Percentiles rank a stretch among this genome's conserved stretches.
Evolutionary conservation across 2,329 filamentous ascomycete genomes (phyloP).

Genomic region (Cercospora sp.): DNA sequence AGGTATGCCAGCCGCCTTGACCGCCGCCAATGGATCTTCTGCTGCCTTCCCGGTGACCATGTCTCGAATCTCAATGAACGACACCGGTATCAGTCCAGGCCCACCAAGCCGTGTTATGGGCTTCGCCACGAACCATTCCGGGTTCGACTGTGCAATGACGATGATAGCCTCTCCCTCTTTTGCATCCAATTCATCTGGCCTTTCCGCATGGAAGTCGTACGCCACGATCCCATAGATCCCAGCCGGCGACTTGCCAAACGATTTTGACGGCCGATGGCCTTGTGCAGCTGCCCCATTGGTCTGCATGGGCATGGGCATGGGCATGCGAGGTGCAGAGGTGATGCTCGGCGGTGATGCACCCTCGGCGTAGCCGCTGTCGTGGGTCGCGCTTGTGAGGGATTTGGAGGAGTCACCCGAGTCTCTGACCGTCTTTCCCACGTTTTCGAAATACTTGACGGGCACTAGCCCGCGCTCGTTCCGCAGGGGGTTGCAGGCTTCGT

Average conservation of each 20-base stretch:
- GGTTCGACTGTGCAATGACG: constrained; percentile 96
- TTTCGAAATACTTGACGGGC: constrained; percentile 90
- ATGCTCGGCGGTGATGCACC: constrained; percentile 33
- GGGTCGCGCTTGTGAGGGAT: constrained; percentile 57
- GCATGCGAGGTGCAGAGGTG: constrained; percentile 37
- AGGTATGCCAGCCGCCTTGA: constrained; percentile 84
- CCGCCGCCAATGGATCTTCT: constrained; percentile 77
- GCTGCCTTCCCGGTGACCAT: constrained; percentile 86
- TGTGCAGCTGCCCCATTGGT: constrained; percentile 31
- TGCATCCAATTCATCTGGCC: constrained; percentile 93
- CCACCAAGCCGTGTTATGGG: constrained; percentile 97
- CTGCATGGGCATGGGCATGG: constrained; percentile 7
- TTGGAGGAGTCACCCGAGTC: constrained; percentile 65
- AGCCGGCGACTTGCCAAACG: constrained; percentile 58
- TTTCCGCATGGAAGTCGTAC: constrained; percentile 93
- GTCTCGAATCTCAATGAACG: constrained; percentile 93
- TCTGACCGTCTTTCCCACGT: constrained; percentile 85
- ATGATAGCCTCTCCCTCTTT: constrained; percentile 96
- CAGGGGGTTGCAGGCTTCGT: constrained; percentile 95
- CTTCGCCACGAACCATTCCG: constrained; percentile 99
- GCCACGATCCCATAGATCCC: constrained; percentile 94
- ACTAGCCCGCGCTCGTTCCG: constrained; percentile 87
- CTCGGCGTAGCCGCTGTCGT: constrained; percentile 89
- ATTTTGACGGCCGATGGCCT: constrained; percentile 39
- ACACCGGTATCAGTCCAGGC: constrained; percentile 91